Evolutionary conservation across 768 basidiomycete genomes (phyloP).

Genomic region (Leccinum fibrillosum): DNA sequence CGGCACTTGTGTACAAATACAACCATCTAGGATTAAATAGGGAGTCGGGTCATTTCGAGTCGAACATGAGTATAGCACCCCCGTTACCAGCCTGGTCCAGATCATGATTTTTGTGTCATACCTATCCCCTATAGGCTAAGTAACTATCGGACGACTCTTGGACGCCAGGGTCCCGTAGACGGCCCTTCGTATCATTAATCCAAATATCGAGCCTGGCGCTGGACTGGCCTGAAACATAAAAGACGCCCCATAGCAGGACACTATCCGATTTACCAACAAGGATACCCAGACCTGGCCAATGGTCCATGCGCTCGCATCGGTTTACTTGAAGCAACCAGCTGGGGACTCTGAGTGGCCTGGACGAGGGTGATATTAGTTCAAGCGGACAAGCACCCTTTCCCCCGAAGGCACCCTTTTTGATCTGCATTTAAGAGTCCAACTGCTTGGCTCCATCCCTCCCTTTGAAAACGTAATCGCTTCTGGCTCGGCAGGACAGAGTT

Average conservation of each 20-base stretch:
- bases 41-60: background rate
- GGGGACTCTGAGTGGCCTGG: background rate
- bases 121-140: background rate
- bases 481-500: background rate
- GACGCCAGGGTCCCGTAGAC: background rate
- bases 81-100: background rate
- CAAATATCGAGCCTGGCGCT: background rate
- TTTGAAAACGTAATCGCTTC: background rate
- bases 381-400: background rate
- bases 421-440: background rate
- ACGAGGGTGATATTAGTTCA: background rate
- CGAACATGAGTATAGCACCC: background rate
- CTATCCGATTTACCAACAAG: background rate
- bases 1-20: background rate
- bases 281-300: background rate
- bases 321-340: background rate
- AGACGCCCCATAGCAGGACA: too few relatives aligned
- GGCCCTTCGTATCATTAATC: background rate
- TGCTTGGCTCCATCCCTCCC: background rate
- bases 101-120: background rate
- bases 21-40: constrained; percentile 11
- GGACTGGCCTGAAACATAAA: too few relatives aligned
- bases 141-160: background rate
- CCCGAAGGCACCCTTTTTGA: too few relatives aligned
- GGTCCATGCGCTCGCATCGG: background rate